phyloP scores from a whole-genome alignment of 2,329 filamentous ascomycete species.

The Aspergillus aculeatinus region DNA sequence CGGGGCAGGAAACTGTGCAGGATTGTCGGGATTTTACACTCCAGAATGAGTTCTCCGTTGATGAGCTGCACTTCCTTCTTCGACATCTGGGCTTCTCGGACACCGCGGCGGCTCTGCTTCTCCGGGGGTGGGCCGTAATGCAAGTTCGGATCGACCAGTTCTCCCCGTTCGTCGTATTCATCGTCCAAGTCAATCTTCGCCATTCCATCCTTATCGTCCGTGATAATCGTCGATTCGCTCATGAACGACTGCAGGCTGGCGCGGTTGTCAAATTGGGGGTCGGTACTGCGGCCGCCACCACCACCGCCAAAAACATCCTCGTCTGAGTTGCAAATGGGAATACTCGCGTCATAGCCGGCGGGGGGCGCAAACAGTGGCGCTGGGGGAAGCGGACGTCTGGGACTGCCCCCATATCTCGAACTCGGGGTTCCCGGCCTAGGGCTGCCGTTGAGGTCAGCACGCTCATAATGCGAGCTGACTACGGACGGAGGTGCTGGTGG shows the following conservation, averaged over 20 bases:
- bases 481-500: conserved; percentile 67
- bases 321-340: conserved; percentile 51
- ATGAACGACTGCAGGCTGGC: conserved; percentile 61
- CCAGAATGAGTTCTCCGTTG: conserved; percentile 94
- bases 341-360: conserved; percentile 47
- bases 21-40: conserved; percentile 99
- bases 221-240: conserved; percentile 59
- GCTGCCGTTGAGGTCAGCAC: conserved; percentile 82
- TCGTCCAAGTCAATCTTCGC: conserved; percentile 48
- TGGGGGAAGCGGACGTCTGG: conserved; percentile 80
- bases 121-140: conserved; percentile 86
- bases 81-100: conserved; percentile 80
- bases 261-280: conserved; percentile 56
- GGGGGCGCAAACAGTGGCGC: conserved; percentile 75
- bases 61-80: conserved; percentile 94
- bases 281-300: conserved; percentile 35
- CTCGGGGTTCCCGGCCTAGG: conserved; percentile 89
- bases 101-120: conserved; percentile 82
- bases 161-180: conserved; percentile 46
- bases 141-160: conserved; percentile 59
- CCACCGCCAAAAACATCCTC: conserved; percentile 69
- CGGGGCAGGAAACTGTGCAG: conserved; percentile 94
- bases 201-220: conserved; percentile 51
- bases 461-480: conserved; percentile 74
- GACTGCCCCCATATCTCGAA: conserved; percentile 82